phyloP scores from a whole-genome alignment of 768 basidiomycete species.

The Pulveroboletus sp. region DNA sequence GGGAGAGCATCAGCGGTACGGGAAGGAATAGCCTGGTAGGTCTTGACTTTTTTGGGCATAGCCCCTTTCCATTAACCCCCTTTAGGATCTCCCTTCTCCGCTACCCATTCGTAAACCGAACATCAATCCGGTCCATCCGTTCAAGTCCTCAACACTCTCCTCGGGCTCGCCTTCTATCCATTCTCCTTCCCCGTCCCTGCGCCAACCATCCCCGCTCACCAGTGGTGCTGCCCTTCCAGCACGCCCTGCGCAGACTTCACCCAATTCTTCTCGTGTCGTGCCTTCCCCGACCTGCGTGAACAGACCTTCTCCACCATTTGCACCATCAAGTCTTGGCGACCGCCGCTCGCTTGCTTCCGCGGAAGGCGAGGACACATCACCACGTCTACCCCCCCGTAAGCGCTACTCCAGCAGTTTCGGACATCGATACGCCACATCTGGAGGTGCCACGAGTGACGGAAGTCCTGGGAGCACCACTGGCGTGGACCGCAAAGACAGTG shows the following conservation, averaged over 20 bases:
- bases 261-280: constrained; percentile 39
- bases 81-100: constrained; percentile 37
- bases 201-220: constrained; percentile 43
- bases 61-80: constrained; percentile 5
- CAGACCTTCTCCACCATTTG: constrained; percentile 37
- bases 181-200: constrained; percentile 44
- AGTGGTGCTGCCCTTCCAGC: constrained; percentile 29
- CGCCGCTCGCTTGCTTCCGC: constrained; percentile 36
- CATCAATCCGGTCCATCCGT: constrained; percentile 41
- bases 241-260: constrained; percentile 35
- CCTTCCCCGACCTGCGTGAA: constrained; percentile 36
- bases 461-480: constrained; percentile 19
- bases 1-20: constrained; percentile 45
- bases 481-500: constrained; percentile 20
- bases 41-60: background rate
- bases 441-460: constrained; percentile 38
- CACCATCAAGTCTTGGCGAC: constrained; percentile 40
- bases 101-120: constrained; percentile 43
- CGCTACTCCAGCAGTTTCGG: constrained; percentile 78
- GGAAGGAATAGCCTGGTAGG: constrained; percentile 29
- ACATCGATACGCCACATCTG: constrained; percentile 53
- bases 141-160: constrained; percentile 49
- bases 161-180: constrained; percentile 46
- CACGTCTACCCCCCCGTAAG: constrained; percentile 38
- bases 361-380: constrained; percentile 32